Evolutionary conservation across 2,329 filamentous ascomycete genomes (phyloP).

Genomic region (Fusarium aywerte): DNA sequence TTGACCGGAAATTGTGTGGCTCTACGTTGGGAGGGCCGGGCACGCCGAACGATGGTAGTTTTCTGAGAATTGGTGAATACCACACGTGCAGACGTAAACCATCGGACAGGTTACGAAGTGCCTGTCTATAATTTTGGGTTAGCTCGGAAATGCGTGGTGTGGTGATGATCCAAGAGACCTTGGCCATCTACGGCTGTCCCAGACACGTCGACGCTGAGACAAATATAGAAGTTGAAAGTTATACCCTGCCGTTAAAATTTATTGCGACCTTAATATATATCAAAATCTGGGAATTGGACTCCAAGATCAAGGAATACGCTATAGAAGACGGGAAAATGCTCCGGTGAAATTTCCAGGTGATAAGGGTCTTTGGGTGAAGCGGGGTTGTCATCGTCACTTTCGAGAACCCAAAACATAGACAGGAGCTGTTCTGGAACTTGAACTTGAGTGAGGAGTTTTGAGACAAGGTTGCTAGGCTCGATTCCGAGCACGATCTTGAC

Average conservation of each 20-base stretch:
- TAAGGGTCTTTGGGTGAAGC: constrained; percentile 34
- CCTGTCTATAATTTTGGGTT: constrained; percentile 9
- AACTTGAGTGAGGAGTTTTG: constrained; percentile 24
- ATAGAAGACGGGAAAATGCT: constrained; percentile 20
- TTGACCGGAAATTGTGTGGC: constrained; percentile 12
- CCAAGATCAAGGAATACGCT: constrained; percentile 25
- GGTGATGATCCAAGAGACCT: constrained; percentile 22
- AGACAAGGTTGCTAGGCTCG: constrained; percentile 31
- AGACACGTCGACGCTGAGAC: constrained; percentile 2
- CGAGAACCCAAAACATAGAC: constrained; percentile 6
- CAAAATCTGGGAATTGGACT: constrained; percentile 25
- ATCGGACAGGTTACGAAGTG: constrained; percentile 21
- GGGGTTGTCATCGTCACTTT: constrained; percentile 17
- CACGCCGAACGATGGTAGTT: constrained; percentile 18
- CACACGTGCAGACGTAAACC: constrained; percentile 31
- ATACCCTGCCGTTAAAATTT: constrained; percentile 26
- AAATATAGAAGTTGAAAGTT: constrained; percentile 11
- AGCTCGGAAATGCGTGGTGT: constrained; percentile 22
- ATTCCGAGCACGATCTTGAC: constrained; percentile 27
- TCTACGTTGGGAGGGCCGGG: constrained; percentile 5
- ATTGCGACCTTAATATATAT: constrained; percentile 32
- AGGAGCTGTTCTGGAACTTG: constrained; percentile 29
- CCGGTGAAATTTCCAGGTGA: constrained; percentile 13
- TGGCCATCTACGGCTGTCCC: constrained; percentile 8
- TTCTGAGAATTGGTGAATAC: constrained; percentile 5